A percentile compares a stretch with the other conserved stretches of the same genome.
Evolutionary conservation across 805 yeast species (phyloP).

Genomic region (Hanseniaspora guilliermondii): DNA sequence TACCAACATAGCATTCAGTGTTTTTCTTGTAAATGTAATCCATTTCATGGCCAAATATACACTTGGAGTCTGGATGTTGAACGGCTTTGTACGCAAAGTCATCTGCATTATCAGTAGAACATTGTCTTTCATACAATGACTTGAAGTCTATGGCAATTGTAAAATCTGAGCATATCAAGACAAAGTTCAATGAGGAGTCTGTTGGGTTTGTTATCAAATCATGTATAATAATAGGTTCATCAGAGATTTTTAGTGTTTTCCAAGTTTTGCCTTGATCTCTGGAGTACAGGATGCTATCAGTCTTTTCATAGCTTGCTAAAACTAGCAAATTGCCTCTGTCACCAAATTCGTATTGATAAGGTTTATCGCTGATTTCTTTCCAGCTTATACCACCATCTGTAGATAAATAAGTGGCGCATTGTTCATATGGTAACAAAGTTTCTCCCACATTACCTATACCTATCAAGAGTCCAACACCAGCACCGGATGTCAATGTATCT

Average conservation of each 20-base stretch:
- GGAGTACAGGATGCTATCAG: constrained; percentile 53
- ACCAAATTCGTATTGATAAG: constrained; percentile 88
- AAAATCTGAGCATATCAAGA: constrained; percentile 45
- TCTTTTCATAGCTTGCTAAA: constrained; percentile 46
- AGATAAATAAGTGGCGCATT: constrained; percentile 62
- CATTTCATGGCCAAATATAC: constrained; percentile 62
- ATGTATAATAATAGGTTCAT: constrained; percentile 40
- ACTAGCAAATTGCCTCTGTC: constrained; percentile 85
- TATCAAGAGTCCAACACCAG: constrained; percentile 78
- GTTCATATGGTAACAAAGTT: constrained; percentile 34
- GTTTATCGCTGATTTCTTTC: constrained; percentile 64
- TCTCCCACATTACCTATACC: constrained; percentile 92
- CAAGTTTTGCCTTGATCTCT: constrained; percentile 71
- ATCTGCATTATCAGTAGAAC: constrained; percentile 37
- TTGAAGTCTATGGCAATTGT: constrained; percentile 47
- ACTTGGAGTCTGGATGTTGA: constrained; percentile 41
- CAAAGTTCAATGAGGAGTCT: constrained; percentile 72
- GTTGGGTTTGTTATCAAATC: constrained; percentile 86
- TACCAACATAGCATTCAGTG: constrained; percentile 54
- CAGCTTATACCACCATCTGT: constrained; percentile 87
- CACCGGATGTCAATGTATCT: constrained; percentile 75
- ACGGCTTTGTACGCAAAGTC: constrained; percentile 62
- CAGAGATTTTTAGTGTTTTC: constrained; percentile 52
- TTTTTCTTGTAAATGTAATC: constrained; percentile 47
- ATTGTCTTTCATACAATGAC: constrained; percentile 39